Percentiles rank a stretch among this genome's conserved stretches.
Evolutionary conservation across 257 asterid species (phyloP).

Genomic region (Scutellaria baicalensis): DNA sequence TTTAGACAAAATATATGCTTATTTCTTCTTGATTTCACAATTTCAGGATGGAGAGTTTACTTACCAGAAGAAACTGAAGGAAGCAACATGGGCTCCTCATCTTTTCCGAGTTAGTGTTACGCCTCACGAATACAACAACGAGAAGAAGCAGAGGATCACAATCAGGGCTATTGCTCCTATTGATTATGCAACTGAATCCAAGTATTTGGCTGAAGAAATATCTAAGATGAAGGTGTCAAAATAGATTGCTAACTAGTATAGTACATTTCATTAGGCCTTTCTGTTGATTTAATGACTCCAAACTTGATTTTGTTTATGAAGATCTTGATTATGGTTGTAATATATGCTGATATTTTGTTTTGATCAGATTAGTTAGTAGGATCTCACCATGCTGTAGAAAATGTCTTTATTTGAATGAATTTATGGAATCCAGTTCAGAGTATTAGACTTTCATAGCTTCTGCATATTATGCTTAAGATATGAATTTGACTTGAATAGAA

Average conservation of each 20-base stretch:
- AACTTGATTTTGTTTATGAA: not conserved
- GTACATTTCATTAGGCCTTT: not conserved
- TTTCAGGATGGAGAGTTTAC: constrained; percentile 47
- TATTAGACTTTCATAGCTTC: not conserved
- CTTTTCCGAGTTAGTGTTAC: constrained; percentile 71
- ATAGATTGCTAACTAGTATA: not conserved
- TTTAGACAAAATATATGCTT: not conserved
- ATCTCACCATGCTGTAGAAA: constrained; percentile 8
- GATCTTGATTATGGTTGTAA: constrained; percentile 17
- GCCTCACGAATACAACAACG: constrained; percentile 61
- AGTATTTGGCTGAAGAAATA: constrained; percentile 59
- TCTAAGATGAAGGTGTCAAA: constrained; percentile 49
- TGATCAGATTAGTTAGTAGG: not conserved
- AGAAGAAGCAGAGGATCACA: constrained; percentile 83
- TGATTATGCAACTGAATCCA: constrained; percentile 77
- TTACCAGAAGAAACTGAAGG: constrained; percentile 43
- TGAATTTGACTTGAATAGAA: too few relatives aligned
- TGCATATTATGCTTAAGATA: not conserved
- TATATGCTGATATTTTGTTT: constrained; percentile 9
- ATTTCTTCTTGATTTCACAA: not conserved
- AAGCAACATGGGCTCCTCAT: constrained; percentile 64
- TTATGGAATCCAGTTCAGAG: not conserved
- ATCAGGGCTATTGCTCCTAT: constrained; percentile 58
- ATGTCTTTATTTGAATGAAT: not conserved
- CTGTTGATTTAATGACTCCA: not conserved